Base-by-base conservation (phyloP, 805 yeast genomes). In the Debaryomyces tyrocola region DNA sequence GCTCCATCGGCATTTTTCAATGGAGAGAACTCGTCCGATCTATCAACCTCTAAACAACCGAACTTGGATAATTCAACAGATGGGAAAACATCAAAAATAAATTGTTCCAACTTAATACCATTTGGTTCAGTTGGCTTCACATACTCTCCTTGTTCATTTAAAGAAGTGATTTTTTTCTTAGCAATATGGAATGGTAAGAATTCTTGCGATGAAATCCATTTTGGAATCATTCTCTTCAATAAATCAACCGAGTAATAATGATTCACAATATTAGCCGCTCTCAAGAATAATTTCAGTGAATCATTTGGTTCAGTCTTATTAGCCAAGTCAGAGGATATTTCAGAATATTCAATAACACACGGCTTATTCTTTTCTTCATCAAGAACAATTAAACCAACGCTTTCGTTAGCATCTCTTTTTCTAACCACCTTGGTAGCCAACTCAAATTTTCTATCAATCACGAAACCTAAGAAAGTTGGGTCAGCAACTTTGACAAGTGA, bases 251-350 rank as follows among this genome's bases (percentile, higher is more conserved):
- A 84, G 67, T 92, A 94, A 68, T 91, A 94, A 68, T 94, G 99
- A 64, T 94, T 94, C 45, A 94, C 99, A 53, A 94, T 94, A 67
- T 94, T 94, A 20, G 97, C 99, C 4, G 98, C 97, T 56, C 98
- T 80, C 56, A 90, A 79, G 53, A 79, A 79, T 48, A 94, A 75
- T 50, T 84, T 73, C 40, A 57, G 42, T 6, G 54, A 28, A 14
- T 84, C 86, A 20, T 75, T 64, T 1, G 78, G 76, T 52, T 86
- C 94, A 21, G 67, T 68, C 49, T 80, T 83, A 57, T 80, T 81
- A 18, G 92, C 85, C 58, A 91, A 75, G 54, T 86, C 91, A 28
- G 71, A 60, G 7, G 90, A 77, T 51, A 94, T 90, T 69, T 94
- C 99, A 34, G 95, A 85, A 69, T 94, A 94, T 67, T 94, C 99